phyloP scores from a whole-genome alignment of 345 rosid species.

The Syzygium aromaticum region DNA sequence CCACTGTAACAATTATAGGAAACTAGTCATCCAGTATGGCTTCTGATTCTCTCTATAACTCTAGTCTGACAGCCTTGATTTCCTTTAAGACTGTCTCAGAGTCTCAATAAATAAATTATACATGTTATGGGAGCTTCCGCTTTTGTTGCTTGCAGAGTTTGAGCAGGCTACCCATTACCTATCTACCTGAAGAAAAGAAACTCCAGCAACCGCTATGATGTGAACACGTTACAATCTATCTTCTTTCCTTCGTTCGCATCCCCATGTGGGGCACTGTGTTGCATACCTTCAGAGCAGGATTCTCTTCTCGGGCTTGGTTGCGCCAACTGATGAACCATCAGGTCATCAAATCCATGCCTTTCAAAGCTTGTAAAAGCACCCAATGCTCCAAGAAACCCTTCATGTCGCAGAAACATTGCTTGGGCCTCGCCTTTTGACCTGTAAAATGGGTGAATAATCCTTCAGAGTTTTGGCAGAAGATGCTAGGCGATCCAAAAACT shows the following conservation, averaged over 20 bases:
- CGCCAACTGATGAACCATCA: conserved; percentile 2
- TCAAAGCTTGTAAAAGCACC: conserved; percentile 64
- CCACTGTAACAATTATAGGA: not conserved
- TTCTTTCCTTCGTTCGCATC: conserved; percentile 18
- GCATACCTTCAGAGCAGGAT: conserved; percentile 11
- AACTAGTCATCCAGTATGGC: not conserved
- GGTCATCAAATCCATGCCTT: conserved; percentile 15
- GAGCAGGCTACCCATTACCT: not conserved
- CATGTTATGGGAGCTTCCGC: not conserved
- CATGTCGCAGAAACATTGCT: conserved; percentile 78
- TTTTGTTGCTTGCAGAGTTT: not conserved
- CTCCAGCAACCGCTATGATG: conserved; percentile 2
- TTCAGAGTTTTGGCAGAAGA: not conserved
- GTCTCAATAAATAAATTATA: not conserved
- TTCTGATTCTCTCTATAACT: not conserved
- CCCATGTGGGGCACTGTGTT: conserved; percentile 6
- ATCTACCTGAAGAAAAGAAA: not conserved
- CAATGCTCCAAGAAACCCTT: conserved; percentile 85
- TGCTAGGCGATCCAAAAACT: not conserved
- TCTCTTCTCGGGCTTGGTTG: not conserved
- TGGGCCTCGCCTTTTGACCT: conserved; percentile 92
- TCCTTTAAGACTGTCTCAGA: not conserved
- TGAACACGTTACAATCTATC: conserved; percentile 21
- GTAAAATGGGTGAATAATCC: not conserved
- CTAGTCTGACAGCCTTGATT: not conserved